Evolutionary conservation across 1,284 basidiomycete species (phyloP), one percentile per base, ranked within the genome.

Genomic region (Leccinum insolens): DNA sequence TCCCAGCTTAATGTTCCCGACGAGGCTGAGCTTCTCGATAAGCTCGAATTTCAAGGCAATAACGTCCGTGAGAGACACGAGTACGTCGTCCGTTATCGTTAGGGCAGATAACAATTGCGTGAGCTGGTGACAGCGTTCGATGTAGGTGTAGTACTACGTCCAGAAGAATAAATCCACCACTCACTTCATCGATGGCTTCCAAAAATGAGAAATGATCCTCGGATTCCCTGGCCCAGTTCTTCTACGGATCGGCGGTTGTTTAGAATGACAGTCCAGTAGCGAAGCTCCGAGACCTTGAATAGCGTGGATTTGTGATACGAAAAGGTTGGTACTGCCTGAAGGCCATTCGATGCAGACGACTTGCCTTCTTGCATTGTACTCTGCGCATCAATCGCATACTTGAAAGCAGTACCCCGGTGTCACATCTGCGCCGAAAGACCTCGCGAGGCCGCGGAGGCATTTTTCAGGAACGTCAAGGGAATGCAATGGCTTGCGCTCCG

Each of bases 261-360:
- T 1, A 84, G 67, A 25, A 86, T 52, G 17, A 87, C 77, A 0
- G 78, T 66, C 85, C 84, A 86, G 46, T 72, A 70, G 34, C 74
- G 73, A 3, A 79, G 67, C 2, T 77, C 73, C 0, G 84, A 75
- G 2, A 87, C 68, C 67, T 83, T 85, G 78, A 85, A 86, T 4
- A 76, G 72, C 0, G 65, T 63, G 2, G 75, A 73, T 15, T 76
- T 78, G 58, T 59, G 25, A 31, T 67, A 20, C 4, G 22, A 14
- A 25, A 25, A 3, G 44, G 14, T 7, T 12, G 12, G 2, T 14
- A 20, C 15, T 52, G 9, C 15, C 15, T 41, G 15, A 4, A 55
- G 12, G 22, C 22, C 14, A 55, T 55, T 2, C 12, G 20, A 25
- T 14, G 52, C 52, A 25, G 52, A 25, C 14, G 22, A 25, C 59